Base-by-base conservation (phyloP, 2,329 filamentous ascomycete species). In the Fusarium newnesense region DNA sequence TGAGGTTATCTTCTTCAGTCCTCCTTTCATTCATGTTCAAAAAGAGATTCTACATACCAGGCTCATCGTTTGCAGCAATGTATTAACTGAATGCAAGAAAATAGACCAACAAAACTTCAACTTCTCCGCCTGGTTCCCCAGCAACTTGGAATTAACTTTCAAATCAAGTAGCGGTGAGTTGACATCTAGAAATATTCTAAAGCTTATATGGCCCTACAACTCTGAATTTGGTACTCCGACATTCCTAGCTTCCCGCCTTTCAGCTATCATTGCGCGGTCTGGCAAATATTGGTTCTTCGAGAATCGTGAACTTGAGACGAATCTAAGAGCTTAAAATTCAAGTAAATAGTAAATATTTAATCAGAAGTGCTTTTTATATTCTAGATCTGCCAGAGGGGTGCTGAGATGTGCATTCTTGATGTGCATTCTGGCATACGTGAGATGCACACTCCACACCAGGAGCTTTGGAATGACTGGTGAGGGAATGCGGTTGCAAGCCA, bases 401-500 rank as follows among this genome's bases (percentile, higher is more conserved):
- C 57, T 64, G 34, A 40, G 34, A 64, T 13, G 42, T 64, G 42
- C 62, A 71, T 73, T 71, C 66, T 74, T 60, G 60, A 67, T 67
- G 53, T 62, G 54, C 67, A 54, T 71, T 47, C 34, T 71, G 50
- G 30, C 50, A 68, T 50, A 67, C 32, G 66, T 70, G 40, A 65
- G 70, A 67, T 68, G 70, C 61, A 73, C 58, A 70, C 67, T 73
- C 70, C 70, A 73, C 67, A 64, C 66, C 67, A 60, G 60, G 42
- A 67, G 53, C 67, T 42, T 58, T 71, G 70, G 70, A 73, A 73
- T 73, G 70, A 60, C 44, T 60, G 40, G 46, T 68, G 30, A 74
- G 70, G 70, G 70, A 74, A 73, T 73, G 70, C 67, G 62, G 66
- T 71, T 63, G 70, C 70, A 74, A 73, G 70, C 70, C 70, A 73